phyloP scores from a whole-genome alignment of 2,329 filamentous ascomycete genomes.

The Diaporthe ilicicola region DNA sequence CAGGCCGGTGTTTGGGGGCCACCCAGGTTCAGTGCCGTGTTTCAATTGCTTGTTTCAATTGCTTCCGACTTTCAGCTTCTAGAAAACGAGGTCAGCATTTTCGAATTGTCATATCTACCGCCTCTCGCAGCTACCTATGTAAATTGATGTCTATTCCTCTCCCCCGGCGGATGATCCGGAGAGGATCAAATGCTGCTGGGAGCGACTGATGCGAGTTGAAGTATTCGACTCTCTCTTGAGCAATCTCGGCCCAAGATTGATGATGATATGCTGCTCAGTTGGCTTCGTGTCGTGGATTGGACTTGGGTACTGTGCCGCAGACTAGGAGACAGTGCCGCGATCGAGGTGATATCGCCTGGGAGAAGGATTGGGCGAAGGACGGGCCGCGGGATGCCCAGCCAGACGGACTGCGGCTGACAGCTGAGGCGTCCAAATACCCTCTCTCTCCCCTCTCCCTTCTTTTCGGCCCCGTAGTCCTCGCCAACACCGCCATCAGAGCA shows the following conservation, averaged over 20 bases:
- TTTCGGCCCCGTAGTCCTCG: background rate
- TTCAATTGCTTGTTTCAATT: background rate
- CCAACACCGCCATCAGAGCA: background rate
- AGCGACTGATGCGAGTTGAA: background rate
- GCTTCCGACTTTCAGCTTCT: background rate
- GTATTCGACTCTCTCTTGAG: too few species aligned
- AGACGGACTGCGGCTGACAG: slow-evolving; percentile 19
- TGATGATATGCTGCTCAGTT: background rate
- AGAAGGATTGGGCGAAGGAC: slow-evolving; percentile 9
- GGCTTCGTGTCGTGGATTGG: background rate
- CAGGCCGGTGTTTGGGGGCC: background rate
- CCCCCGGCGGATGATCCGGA: background rate
- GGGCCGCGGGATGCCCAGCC: slow-evolving; percentile 18
- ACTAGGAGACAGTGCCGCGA: background rate
- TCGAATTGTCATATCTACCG: background rate
- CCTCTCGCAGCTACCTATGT: background rate
- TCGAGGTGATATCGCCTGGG: background rate
- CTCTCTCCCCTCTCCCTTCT: background rate
- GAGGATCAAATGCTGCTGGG: background rate
- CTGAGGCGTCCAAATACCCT: background rate
- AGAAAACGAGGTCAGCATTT: background rate
- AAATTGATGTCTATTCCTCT: background rate
- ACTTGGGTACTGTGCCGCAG: background rate
- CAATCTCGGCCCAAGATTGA: background rate
- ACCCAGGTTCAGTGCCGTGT: background rate